phyloP scores from a whole-genome alignment of 2,329 filamentous ascomycete genomes.

The Aspergillus sp. region DNA sequence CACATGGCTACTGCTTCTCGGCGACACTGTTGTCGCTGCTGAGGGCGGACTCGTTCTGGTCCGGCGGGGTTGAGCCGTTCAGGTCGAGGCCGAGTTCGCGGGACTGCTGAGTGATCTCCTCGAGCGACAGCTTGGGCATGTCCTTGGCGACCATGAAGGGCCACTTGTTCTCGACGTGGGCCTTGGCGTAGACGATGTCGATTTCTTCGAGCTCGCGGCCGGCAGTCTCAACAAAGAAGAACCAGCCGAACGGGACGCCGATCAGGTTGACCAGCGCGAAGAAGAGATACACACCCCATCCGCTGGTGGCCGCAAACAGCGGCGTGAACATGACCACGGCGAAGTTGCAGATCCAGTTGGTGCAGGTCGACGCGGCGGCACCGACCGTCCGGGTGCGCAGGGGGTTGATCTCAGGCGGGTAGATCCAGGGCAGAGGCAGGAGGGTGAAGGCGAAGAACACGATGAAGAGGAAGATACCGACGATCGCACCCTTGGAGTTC shows the following conservation, averaged over 20 bases:
- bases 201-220: conserved; percentile 42
- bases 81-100: conserved; percentile 22
- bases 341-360: conserved; percentile 57
- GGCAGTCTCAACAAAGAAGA: conserved; percentile 53
- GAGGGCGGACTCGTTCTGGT: background rate
- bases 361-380: conserved; percentile 50
- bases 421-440: conserved; percentile 59
- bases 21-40: background rate
- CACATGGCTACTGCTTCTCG: background rate
- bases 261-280: conserved; percentile 37
- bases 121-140: conserved; percentile 29
- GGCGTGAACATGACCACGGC: conserved; percentile 51
- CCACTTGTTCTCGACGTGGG: conserved; percentile 34
- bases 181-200: conserved; percentile 41
- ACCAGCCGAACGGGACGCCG: conserved; percentile 50
- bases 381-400: conserved; percentile 54
- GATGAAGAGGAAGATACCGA: conserved; percentile 67
- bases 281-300: conserved; percentile 43
- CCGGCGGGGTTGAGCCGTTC: background rate
- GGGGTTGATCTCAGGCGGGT: conserved; percentile 51
- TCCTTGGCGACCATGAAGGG: conserved; percentile 21
- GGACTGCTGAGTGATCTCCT: conserved; percentile 25
- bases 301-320: conserved; percentile 31
- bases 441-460: conserved; percentile 65
- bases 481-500: conserved; percentile 39